A percentile compares a stretch with the other conserved stretches of the same genome.
Evolutionary conservation across 495 filamentous ascomycete species (phyloP).

Genomic region (Xylaria acuta): DNA sequence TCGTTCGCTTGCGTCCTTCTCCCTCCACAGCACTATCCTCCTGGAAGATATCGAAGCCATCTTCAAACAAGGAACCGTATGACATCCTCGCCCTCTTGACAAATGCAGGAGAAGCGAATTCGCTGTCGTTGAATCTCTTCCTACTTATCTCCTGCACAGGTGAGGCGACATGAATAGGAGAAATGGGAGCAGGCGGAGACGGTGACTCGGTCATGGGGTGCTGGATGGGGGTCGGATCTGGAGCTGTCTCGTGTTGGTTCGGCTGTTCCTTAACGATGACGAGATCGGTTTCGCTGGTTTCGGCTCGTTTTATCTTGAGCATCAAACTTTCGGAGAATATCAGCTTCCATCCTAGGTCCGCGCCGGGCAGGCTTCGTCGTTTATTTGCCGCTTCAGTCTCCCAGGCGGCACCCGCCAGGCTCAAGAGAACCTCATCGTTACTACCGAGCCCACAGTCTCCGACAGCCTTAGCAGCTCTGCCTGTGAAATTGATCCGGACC

Average conservation of each 20-base stretch:
- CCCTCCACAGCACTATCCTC: constrained; percentile 71
- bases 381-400: constrained; percentile 55
- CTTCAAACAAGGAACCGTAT: constrained; percentile 63
- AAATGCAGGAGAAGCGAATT: constrained; percentile 80
- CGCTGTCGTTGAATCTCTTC: constrained; percentile 38
- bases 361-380: constrained; percentile 64
- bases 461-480: constrained; percentile 71
- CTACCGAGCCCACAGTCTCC: constrained; percentile 70
- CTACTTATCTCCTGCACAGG: constrained; percentile 16
- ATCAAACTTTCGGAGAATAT: constrained; percentile 62
- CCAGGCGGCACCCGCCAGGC: constrained; percentile 70
- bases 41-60: constrained; percentile 69
- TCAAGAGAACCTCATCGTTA: constrained; percentile 74
- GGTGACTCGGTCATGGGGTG: neutral
- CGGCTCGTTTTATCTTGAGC: constrained; percentile 61
- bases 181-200: neutral
- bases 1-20: constrained; percentile 72
- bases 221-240: neutral
- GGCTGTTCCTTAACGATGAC: constrained; percentile 56
- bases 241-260: neutral
- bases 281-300: constrained; percentile 42
- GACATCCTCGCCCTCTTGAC: constrained; percentile 68
- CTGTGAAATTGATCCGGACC: constrained; percentile 81
- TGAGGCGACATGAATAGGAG: constrained; percentile 24
- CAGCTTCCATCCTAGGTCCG: constrained; percentile 76